phyloP scores from a whole-genome alignment of 2,329 filamentous ascomycete genomes.

The Zarea fungicola region DNA sequence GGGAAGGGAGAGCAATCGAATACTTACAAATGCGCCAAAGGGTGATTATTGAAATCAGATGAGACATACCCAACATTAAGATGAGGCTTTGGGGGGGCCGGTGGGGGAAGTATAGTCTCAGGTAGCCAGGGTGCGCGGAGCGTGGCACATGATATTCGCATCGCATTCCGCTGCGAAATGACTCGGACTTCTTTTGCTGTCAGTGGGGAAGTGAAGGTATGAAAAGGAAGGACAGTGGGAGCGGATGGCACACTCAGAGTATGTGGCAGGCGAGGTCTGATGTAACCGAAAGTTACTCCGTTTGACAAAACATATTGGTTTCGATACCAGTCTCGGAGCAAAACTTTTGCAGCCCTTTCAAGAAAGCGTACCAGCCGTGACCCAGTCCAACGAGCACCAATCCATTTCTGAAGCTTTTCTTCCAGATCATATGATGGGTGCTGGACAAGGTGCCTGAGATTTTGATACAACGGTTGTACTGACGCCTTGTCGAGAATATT shows the following conservation, averaged over 20 bases:
- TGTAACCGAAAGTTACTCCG: constrained; percentile 53
- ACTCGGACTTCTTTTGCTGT: constrained; percentile 86
- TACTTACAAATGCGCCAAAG: constrained; percentile 75
- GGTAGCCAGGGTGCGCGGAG: constrained; percentile 84
- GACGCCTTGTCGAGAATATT: constrained; percentile 58
- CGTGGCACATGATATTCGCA: constrained; percentile 88
- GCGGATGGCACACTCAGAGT: constrained; percentile 75
- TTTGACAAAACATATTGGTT: constrained; percentile 66
- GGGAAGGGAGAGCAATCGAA: background rate
- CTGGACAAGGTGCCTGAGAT: constrained; percentile 38
- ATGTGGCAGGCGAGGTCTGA: constrained; percentile 66
- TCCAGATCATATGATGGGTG: constrained; percentile 32
- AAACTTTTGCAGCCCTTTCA: constrained; percentile 73
- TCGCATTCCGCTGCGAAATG: constrained; percentile 91
- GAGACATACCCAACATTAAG: constrained; percentile 96
- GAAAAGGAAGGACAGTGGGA: constrained; percentile 92
- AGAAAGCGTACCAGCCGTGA: constrained; percentile 76
- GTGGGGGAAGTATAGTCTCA: constrained; percentile 74
- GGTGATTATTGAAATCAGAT: constrained; percentile 98
- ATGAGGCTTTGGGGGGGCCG: constrained; percentile 71
- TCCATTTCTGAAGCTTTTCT: constrained; percentile 53
- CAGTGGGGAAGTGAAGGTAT: constrained; percentile 93
- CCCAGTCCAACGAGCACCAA: constrained; percentile 78
- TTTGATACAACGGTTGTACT: constrained; percentile 45
- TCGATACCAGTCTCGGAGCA: constrained; percentile 82